Evolutionary conservation across 441 rosid species (phyloP), one percentile per base, ranked within the genome.

Genomic region (Lepidium campestre): DNA sequence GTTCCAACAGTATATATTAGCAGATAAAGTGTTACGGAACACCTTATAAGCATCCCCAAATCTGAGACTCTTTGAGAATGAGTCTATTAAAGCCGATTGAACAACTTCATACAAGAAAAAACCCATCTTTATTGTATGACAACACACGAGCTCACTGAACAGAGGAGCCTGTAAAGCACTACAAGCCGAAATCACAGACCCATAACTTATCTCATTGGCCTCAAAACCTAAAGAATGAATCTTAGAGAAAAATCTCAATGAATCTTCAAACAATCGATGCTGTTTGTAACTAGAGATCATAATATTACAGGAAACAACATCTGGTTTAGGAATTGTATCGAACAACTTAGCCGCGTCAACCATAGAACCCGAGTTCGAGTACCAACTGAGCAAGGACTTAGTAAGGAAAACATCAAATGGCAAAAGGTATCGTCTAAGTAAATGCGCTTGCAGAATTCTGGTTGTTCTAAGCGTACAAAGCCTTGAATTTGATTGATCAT

Each of bases 1-100:
- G 62, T 85, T 88, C 97, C 95, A 88, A 67, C 84, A 72, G 63
- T 81, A 86, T 70, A 83, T 82, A 65, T 86, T 85, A 39, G 70
- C 81, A 59, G 80, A 81, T 2, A 64, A 50, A 37, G 64, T 79
- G 39, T 83, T 88, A 73, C 68, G n/a, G 60, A 90, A 88, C 62
- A 85, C 86, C 75, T 67, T 86, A 70, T 80, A 68, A 68, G 95
- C 87, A 74, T 83, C 86, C 14, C 36, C 72, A 68, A 86, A 80
- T 62, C 73, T 34, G 7, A 46, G 42, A 76, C 27, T 78, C 58
- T 83, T 88, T 0, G 85, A 73, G 34, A 84, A 82, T 20, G 86
- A 74, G 56, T 82, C 87, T 19, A 90, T 86, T 62, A 81, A 77
- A 56, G 92, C 82, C 2, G 93, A 65, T 42, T 86, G 75, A 70